phyloP scores from a whole-genome alignment of 78 protist species.

The Andalucia godoyi region DNA sequence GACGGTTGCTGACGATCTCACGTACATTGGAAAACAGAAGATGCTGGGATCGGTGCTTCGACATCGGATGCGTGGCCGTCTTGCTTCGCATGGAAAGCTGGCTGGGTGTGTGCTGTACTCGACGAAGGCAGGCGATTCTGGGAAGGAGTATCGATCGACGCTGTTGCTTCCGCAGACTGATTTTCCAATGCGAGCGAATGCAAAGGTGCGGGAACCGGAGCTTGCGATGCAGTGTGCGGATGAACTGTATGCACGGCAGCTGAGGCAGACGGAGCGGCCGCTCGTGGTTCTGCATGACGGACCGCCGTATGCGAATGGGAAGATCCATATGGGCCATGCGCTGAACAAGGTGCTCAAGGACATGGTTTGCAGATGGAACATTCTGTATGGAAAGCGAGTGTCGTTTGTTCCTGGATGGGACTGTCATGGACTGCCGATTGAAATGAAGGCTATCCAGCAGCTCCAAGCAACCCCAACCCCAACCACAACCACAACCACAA shows the following conservation, averaged over 20 bases:
- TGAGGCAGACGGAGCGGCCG: too few relatives aligned
- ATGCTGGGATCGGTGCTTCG: too few relatives aligned
- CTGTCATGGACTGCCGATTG: slow-evolving; percentile 94
- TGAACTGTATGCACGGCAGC: too few relatives aligned
- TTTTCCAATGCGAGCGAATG: slow-evolving; percentile 57
- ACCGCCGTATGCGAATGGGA: slow-evolving; percentile 92
- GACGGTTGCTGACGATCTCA: too few relatives aligned
- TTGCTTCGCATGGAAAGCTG: too few relatives aligned
- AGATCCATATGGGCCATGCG: slow-evolving; percentile 63
- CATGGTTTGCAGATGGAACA: slow-evolving; percentile 37
- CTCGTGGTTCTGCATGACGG: slow-evolving; percentile 94
- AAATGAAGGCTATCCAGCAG: slow-evolving; percentile 52
- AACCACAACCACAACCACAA: too few relatives aligned
- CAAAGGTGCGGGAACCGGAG: slow-evolving; percentile 36
- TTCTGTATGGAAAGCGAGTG: slow-evolving; percentile 42
- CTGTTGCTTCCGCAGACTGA: slow-evolving; percentile 53
- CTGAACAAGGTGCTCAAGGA: slow-evolving; percentile 71
- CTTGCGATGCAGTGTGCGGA: too few relatives aligned
- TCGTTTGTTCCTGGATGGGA: slow-evolving; percentile 79
- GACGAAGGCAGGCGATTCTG: too few relatives aligned
- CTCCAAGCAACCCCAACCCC: not conserved
- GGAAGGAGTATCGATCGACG: too few relatives aligned
- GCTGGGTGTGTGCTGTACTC: too few relatives aligned
- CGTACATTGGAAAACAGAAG: too few relatives aligned
- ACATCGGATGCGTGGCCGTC: too few relatives aligned